phyloP scores from a whole-genome alignment of 371 early-diverging fungal genomes.

The Umbelopsis sp. region DNA sequence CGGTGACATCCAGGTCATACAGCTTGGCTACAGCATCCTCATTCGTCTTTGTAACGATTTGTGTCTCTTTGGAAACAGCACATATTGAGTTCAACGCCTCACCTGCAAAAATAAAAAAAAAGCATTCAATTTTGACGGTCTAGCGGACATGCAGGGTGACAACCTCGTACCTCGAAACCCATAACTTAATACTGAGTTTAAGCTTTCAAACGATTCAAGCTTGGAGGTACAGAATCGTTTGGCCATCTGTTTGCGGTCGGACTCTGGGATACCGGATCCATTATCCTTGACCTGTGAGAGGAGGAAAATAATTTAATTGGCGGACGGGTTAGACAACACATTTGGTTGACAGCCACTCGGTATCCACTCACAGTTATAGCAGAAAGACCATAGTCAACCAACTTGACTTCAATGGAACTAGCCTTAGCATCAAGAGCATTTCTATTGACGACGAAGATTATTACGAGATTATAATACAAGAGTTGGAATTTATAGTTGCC shows the following conservation, averaged over 20 bases:
- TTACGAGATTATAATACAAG: neutral
- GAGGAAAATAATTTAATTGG: neutral
- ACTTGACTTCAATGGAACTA: slow-evolving; percentile 37
- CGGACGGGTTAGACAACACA: too few species aligned
- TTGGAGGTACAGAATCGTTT: slow-evolving; percentile 75
- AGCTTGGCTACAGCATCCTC: slow-evolving; percentile 35
- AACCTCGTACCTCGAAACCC: slow-evolving; percentile 68
- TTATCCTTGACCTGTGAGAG: slow-evolving; percentile 51
- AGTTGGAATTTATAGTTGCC: neutral
- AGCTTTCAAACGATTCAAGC: slow-evolving; percentile 61
- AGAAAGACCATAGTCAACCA: slow-evolving; percentile 40
- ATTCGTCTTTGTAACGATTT: slow-evolving; percentile 40
- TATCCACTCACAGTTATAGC: slow-evolving; percentile 32
- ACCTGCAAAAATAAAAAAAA: slow-evolving; percentile 21
- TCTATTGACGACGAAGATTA: slow-evolving; percentile 24
- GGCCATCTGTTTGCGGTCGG: slow-evolving; percentile 46
- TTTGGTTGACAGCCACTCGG: too few species aligned
- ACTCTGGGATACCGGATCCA: slow-evolving; percentile 59
- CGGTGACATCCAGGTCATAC: slow-evolving; percentile 38
- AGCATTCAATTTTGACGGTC: neutral
- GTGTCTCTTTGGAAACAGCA: slow-evolving; percentile 31
- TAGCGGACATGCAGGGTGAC: neutral
- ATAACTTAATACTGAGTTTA: slow-evolving; percentile 54
- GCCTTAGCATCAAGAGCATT: slow-evolving; percentile 56
- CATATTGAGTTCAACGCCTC: slow-evolving; percentile 65